Evolutionary conservation across 352 stramenopile species (phyloP).

Genomic region (Bremia lactucae): DNA sequence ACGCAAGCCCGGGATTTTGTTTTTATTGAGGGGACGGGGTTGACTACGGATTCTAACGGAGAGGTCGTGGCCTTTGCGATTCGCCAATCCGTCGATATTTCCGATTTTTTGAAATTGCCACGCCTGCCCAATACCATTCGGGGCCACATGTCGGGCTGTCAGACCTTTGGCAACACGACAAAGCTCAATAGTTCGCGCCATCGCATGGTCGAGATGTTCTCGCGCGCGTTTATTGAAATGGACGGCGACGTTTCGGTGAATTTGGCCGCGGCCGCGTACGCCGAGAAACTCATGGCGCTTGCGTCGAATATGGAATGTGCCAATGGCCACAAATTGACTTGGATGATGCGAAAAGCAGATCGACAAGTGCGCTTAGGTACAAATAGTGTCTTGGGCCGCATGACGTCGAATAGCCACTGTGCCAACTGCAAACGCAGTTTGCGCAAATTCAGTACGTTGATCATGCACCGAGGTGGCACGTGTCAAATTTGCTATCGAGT

Average conservation of each 20-base stretch:
- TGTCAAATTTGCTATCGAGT: slow-evolving; percentile 30
- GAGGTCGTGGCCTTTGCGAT: slow-evolving; percentile 23
- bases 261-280: slow-evolving; percentile 13
- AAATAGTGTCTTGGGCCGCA: slow-evolving; percentile 8
- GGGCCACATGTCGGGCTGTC: slow-evolving; percentile 24
- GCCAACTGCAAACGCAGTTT: slow-evolving; percentile 23
- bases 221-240: slow-evolving; percentile 23
- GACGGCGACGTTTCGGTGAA: slow-evolving; percentile 19
- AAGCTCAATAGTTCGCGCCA: slow-evolving; percentile 5
- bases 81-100: slow-evolving; percentile 23
- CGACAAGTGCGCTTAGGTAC: slow-evolving; percentile 8
- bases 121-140: slow-evolving; percentile 26
- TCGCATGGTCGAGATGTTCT: slow-evolving; percentile 26
- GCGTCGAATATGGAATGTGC: slow-evolving; percentile 26
- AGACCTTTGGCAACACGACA: slow-evolving; percentile 20
- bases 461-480: slow-evolving; percentile 18
- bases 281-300: slow-evolving; percentile 22
- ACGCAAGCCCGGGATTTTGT: slow-evolving; percentile 30
- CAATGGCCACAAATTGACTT: slow-evolving; percentile 31
- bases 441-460: slow-evolving; percentile 21
- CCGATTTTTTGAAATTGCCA: slow-evolving; percentile 15
- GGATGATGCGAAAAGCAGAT: slow-evolving; percentile 24
- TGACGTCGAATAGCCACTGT: slow-evolving; percentile 15
- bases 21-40: slow-evolving; percentile 29
- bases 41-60: slow-evolving; percentile 19